These are phyloP conservation scores for Globisporangium carolinianum DNA, from an alignment of 352 stramenopile species.

Conservation along the genomic window DNA sequence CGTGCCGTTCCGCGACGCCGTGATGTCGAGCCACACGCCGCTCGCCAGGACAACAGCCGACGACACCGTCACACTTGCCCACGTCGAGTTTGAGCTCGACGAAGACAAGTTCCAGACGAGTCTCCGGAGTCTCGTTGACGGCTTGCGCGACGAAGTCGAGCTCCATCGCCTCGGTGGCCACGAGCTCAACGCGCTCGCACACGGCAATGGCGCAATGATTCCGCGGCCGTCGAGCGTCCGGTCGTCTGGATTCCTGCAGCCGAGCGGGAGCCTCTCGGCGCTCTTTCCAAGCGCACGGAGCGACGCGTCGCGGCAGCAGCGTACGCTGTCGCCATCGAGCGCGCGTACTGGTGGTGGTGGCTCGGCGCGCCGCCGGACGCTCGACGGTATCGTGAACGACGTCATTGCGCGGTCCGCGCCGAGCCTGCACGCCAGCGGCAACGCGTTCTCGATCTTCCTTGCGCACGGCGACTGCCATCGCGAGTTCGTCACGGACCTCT, in stretches of 20 bases:
- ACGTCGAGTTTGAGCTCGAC: conserved; percentile 47
- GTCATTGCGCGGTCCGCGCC: conserved; percentile 25
- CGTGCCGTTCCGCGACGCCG: conserved; percentile 57
- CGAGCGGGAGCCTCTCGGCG: conserved; percentile 7
- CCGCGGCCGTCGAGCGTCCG: conserved; percentile 8
- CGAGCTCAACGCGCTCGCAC: conserved; percentile 11
- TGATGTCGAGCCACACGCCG: conserved; percentile 37
- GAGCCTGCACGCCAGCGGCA: conserved; percentile 1
- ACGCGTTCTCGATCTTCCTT: conserved; percentile 57
- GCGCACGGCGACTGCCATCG: conserved; percentile 70
- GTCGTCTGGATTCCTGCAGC: conserved; percentile 1
- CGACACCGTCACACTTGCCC: conserved; percentile 14
- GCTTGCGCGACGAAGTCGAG: conserved; percentile 70
- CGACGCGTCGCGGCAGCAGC: conserved; percentile 7
- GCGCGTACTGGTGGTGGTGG: background rate
- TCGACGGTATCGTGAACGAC: conserved; percentile 59
- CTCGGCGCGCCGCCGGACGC: conserved; percentile 9
- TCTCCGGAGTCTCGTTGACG: conserved; percentile 62
- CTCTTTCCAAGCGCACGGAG: conserved; percentile 9
- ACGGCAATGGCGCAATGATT: conserved; percentile 12
- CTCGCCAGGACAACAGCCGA: conserved; percentile 11
- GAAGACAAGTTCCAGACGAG: conserved; percentile 60
- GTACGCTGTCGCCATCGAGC: conserved; percentile 2
- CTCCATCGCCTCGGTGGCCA: conserved; percentile 40
- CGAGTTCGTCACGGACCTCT: conserved; percentile 57